Evolutionary conservation across 768 basidiomycete species (phyloP), one percentile per base, ranked within the genome.

Genomic region (Boletus sp.): DNA sequence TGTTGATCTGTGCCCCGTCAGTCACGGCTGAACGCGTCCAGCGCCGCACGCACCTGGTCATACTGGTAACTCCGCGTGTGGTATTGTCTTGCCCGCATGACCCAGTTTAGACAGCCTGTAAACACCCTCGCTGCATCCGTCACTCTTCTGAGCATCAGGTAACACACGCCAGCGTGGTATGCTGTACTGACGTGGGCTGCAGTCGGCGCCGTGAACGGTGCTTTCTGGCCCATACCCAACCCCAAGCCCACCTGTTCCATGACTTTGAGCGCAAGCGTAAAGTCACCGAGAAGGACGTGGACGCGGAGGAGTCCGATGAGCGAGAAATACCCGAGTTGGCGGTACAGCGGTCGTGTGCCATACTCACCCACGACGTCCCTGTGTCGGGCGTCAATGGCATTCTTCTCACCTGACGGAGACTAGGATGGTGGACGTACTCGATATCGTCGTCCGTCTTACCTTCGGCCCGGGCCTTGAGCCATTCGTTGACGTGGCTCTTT

Each of bases 41-140:
- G 37, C 25, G 30, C 46, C 5, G 13, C 17, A 52, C 74, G 33
- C 56, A 89, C 91, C 79, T 95, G 93, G 65, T 97, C 94, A 63
- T 97, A 97, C 68, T 98, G 94, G 70, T 96, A 96, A 66, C 90
- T 91, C 61, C 95, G 76, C 10, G 95, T 96, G 75, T 99, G 95
- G 72, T 96, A 97, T 68, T 95, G 93, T 64, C 94, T 83, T 84
- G 97, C 94, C 17, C 96, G 83, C 75, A 92, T 86, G 66, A 96
- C 93, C 79, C 97, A 95, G 77, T 95, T 95, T 44, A 97, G 78
- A 66, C 96, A 88, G 13, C 87, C 87, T 35, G 93, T 90, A 68
- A 98, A 96, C 5, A 91, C 87, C 37, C 94, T 89, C 69, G 92
- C 93, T 23, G 97, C 97, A 67, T 99, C 97, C 5, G 94, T 86